Conservation (phyloP, 495 filamentous ascomycete genomes). For the Talaromyces stipitatus region DNA sequence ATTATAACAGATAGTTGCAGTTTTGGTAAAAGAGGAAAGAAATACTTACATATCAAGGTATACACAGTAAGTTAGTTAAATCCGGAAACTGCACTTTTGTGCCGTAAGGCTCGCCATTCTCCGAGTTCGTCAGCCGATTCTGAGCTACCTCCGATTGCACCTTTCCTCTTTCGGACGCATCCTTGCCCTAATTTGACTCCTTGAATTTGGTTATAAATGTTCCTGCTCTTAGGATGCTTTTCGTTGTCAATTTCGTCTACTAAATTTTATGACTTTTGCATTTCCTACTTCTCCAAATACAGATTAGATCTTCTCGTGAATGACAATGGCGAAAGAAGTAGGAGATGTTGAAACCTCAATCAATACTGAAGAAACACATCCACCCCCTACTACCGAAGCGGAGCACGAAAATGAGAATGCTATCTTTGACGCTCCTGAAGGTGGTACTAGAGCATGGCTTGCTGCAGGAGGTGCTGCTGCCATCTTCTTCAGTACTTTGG, state of each 20-base stretch:
- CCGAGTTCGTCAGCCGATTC: constrained; percentile 12
- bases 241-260: neutral
- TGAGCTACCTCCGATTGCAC: neutral
- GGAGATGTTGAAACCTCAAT: neutral
- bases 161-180: neutral
- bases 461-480: constrained; percentile 19
- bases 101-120: constrained; percentile 19
- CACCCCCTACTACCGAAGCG: neutral
- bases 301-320: neutral
- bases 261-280: neutral
- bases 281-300: neutral
- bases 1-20: neutral
- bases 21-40: neutral
- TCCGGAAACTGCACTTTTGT: constrained; percentile 16
- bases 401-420: neutral
- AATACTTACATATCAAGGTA: neutral
- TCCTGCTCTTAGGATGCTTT: neutral
- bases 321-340: neutral
- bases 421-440: constrained; percentile 14
- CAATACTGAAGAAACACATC: neutral
- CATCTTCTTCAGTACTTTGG: constrained; percentile 27
- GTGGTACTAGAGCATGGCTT: constrained; percentile 25
- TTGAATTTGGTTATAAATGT: neutral
- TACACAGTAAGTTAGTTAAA: neutral
- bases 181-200: neutral